These are phyloP conservation scores for Phylloporus sp. DNA, from an alignment of 768 basidiomycete genomes.

Conservation along the genomic window DNA sequence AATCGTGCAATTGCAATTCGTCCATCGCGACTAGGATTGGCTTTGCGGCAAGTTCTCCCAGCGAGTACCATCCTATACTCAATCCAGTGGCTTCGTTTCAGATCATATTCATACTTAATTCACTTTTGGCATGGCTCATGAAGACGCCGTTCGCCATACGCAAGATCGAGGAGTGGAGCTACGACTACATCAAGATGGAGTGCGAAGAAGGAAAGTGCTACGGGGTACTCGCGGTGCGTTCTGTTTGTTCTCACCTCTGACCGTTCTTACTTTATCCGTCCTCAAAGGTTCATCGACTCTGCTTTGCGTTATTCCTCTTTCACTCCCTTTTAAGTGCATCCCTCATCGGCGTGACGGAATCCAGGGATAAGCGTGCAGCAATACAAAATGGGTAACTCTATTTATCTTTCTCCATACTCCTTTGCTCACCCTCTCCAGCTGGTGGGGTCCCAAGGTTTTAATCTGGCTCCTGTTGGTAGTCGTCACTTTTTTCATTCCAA, in stretches of 20 bases:
- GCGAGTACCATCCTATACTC: not conserved
- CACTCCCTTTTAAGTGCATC: conserved; percentile 75
- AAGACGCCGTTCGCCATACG: conserved; percentile 83
- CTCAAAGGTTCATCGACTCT: conserved; percentile 86
- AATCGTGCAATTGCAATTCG: conserved; percentile 98
- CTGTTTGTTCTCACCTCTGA: not conserved
- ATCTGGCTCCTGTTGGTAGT: conserved; percentile 80
- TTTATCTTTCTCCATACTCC: not conserved
- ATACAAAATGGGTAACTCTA: conserved; percentile 87
- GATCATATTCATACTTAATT: conserved; percentile 95
- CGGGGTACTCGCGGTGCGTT: conserved; percentile 85
- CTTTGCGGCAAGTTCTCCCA: conserved; percentile 63
- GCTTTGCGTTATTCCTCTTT: conserved; percentile 89
- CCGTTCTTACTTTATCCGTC: conserved; percentile 1
- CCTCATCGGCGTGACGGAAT: conserved; percentile 85
- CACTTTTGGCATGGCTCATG: conserved; percentile 96
- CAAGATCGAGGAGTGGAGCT: conserved; percentile 86
- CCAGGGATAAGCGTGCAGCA: conserved; percentile 86
- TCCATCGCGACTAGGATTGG: conserved; percentile 97
- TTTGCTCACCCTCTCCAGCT: conserved; percentile 44
- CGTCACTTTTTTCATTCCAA: conserved; percentile 91
- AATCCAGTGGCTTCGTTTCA: conserved; percentile 27
- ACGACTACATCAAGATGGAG: conserved; percentile 98
- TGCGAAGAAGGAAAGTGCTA: conserved; percentile 92
- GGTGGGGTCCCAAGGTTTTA: conserved; percentile 98